Base-by-base conservation (phyloP, 768 basidiomycete species). In the Tulasnella sp. region DNA sequence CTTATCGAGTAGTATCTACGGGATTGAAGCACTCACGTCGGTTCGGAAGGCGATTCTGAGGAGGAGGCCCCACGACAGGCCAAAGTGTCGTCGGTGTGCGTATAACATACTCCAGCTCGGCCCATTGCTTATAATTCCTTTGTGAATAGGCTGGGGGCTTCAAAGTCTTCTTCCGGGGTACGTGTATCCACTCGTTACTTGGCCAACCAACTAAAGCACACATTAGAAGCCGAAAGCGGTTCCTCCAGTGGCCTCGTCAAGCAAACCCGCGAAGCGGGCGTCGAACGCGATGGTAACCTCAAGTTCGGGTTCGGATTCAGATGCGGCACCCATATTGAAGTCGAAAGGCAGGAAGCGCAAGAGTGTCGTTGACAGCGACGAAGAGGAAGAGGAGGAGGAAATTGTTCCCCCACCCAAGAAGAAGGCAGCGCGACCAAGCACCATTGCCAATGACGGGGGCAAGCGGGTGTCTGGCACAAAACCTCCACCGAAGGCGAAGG, bases 361-460 rank as follows among this genome's bases (percentile, higher is more conserved):
- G 60, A 58, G 49, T 25, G 39, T 59, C 17, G 52, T 42, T n/a
- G 32, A 34, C 23, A 49, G 45, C 21, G 58, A 55, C 25, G 61
- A 61, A 7, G 58, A 55, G 4, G 61, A 61, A n/a, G 61, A 59
- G 11, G 57, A 58, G n/a, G 41, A 43, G 27, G 52, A 54, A 21
- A 19, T 37, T 0, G n/a, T 29, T 27, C 51, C 48, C 2, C 46
- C 56, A 25, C 32, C 35, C 6, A 59, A 59, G 45, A 49, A 48
- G 48, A 50, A 49, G 25, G 39, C 61, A 12, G 65, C 68, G 58
- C 19, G 63, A 61, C 17, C 62, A 60, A 12, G 54, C 63, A 19
- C 29, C 50, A 2, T 58, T 59, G 32, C 61, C 49, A 49, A 64
- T 57, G 54, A 49, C 60, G 19, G 41, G 61, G n/a, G 53, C 59